These are phyloP conservation scores for Stagonosporopsis tanaceti DNA, from an alignment of 2,329 filamentous ascomycete species.

Conservation along the genomic window DNA sequence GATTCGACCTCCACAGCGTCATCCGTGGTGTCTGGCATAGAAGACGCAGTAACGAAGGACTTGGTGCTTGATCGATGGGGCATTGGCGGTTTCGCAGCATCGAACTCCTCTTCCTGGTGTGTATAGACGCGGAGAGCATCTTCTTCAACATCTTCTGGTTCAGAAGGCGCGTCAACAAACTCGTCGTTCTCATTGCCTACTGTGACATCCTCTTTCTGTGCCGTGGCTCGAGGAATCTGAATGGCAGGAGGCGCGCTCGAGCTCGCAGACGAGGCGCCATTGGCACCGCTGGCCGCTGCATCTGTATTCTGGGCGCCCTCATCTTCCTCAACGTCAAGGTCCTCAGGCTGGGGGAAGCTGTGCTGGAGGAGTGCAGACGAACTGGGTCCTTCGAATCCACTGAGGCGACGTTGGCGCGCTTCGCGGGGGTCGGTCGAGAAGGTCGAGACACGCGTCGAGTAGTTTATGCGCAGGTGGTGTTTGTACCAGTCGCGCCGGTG, in stretches of 20 bases:
- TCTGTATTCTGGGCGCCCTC: constrained; percentile 24
- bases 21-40: constrained; percentile 21
- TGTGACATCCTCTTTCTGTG: constrained; percentile 33
- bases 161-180: constrained; percentile 43
- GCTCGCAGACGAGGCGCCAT: constrained; percentile 27
- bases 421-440: constrained; percentile 60
- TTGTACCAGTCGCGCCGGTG: constrained; percentile 71
- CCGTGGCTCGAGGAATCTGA: constrained; percentile 38
- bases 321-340: constrained; percentile 42
- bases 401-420: constrained; percentile 53
- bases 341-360: constrained; percentile 55
- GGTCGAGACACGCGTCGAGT: constrained; percentile 56
- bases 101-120: constrained; percentile 25
- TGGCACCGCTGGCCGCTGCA: constrained; percentile 20
- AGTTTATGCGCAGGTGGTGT: constrained; percentile 55
- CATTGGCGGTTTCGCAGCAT: constrained; percentile 17
- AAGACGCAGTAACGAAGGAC: constrained; percentile 45
- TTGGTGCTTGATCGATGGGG: constrained; percentile 40
- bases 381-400: constrained; percentile 53
- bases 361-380: constrained; percentile 48
- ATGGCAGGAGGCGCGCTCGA: constrained; percentile 39
- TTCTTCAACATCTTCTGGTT: constrained; percentile 38
- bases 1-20: constrained; percentile 13
- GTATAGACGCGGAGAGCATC: constrained; percentile 30
- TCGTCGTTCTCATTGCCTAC: constrained; percentile 29